Base-by-base conservation (phyloP, 495 filamentous ascomycete species). In the Stereocaulon alpinum region DNA sequence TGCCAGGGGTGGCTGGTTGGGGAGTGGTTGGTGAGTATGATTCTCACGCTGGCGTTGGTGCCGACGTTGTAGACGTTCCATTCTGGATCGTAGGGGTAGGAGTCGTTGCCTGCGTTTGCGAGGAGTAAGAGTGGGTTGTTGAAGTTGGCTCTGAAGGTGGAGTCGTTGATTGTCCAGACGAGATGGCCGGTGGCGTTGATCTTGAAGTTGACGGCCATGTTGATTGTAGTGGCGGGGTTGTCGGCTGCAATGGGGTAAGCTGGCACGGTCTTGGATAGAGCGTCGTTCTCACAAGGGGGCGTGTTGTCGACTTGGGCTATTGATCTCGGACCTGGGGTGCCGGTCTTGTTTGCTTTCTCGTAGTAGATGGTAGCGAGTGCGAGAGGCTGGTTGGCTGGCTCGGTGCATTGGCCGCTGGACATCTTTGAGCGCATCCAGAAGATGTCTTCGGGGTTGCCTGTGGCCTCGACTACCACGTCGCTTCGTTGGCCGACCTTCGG, bases 281-380 rank as follows among this genome's bases (percentile, higher is more conserved):
- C 58, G 55, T 73, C 68, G 60, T 73, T 71, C 7, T 48, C 52
- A 56, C 71, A 73, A n/a, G 53, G 43, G 17, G 37, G 40, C 10
- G 32, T 52, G 27, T 27, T 59, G 49, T 66, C 57, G 48, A 58
- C 55, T 12, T 66, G 48, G 29, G 63, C 12, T 18, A 40, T 41
- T 15, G 64, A 41, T 2, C 30, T 49, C 15, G 45, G 58, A 18
- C 66, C 64, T 1, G 68, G 67, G 6, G 48, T n/a, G 14, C 49
- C 40, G 4, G 58, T 63, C 15, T 18, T 58, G 59, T 70, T 65
- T 17, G 73, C 73, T 12, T 68, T 43, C 24, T 72, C 60, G 65
- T 76, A 78, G 59, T 73, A 74, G 32, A 75, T 63, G 7, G 63
- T 64, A 15, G 73, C 73, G 10, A 69, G 59, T 7, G 63, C 70